Conservation (phyloP, 768 basidiomycete genomes). For the Strobilomyces confusus region DNA sequence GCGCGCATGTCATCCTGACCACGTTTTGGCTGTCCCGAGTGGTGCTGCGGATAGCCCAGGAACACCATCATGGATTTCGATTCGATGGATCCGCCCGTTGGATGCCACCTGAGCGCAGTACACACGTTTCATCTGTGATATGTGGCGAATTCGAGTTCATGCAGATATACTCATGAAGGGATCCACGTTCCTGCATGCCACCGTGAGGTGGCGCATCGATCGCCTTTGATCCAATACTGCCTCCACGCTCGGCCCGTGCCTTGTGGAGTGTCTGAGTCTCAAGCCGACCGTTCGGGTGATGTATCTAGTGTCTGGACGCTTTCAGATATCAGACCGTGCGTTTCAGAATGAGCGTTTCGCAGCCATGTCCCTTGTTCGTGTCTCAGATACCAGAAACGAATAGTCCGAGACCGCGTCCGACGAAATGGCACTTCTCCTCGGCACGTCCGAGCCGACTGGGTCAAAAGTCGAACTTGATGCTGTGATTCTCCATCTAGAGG, state of each 20-base stretch:
- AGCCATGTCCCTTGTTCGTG: not conserved
- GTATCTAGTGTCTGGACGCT: not conserved
- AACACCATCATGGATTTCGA: conserved; percentile 40
- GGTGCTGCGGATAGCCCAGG: conserved; percentile 2
- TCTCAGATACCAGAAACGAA: not conserved
- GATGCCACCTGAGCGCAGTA: conserved; percentile 20
- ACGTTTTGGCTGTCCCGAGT: conserved; percentile 20
- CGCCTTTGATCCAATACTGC: not conserved
- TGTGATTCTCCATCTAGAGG: conserved; percentile 71
- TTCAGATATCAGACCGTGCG: not conserved
- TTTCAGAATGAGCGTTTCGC: not conserved
- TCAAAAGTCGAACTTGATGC: conserved; percentile 75
- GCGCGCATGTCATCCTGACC: conserved; percentile 16
- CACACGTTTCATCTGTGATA: not conserved
- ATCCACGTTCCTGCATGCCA: not conserved
- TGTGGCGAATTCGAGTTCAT: not conserved
- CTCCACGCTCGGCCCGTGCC: not conserved
- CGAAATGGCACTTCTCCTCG: not conserved
- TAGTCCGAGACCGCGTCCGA: not conserved
- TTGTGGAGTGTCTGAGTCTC: not conserved
- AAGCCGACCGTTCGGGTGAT: not conserved
- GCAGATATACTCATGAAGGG: not conserved
- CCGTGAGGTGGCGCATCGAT: not conserved
- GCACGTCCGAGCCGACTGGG: not conserved
- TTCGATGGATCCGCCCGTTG: conserved; percentile 40